phyloP scores from a whole-genome alignment of 1,284 basidiomycete genomes.

The Xanthoconium separans region DNA sequence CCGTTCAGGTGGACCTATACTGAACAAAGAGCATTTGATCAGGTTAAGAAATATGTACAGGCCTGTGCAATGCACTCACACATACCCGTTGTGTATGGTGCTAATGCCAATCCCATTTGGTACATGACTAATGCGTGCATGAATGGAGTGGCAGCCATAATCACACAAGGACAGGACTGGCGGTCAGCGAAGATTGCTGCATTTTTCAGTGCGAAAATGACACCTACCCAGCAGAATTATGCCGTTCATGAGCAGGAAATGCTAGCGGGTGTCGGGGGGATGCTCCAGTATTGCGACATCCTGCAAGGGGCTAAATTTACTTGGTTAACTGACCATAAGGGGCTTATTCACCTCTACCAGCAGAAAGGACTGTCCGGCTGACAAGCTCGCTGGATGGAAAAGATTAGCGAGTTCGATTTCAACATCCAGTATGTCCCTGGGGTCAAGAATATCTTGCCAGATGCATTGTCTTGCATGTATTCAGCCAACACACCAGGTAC shows the following conservation, averaged over 20 bases:
- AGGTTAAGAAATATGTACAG: neutral
- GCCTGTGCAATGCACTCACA: neutral
- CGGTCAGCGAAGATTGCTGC: slow-evolving; percentile 25
- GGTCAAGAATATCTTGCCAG: too few species aligned
- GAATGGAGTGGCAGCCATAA: neutral
- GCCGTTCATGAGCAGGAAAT: slow-evolving; percentile 17
- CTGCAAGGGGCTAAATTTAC: slow-evolving; percentile 30
- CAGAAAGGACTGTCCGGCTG: too few species aligned
- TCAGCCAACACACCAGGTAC: too few species aligned
- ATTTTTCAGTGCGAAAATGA: slow-evolving; percentile 41
- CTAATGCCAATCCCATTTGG: neutral
- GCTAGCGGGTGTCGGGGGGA: slow-evolving; percentile 12
- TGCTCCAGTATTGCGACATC: slow-evolving; percentile 17
- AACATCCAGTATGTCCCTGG: too few species aligned
- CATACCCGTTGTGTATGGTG: neutral
- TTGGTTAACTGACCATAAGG: slow-evolving; percentile 40
- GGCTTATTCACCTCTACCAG: slow-evolving; percentile 33
- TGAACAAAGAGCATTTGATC: neutral
- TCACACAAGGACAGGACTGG: neutral
- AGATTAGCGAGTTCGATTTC: too few species aligned
- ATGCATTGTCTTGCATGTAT: too few species aligned
- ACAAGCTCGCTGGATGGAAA: too few species aligned
- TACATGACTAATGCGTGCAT: neutral
- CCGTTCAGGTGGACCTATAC: neutral
- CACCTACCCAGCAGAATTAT: slow-evolving; percentile 33